Evolutionary conservation across 805 yeast genomes (phyloP).

Genomic region (Wickerhamomyces kurtzmanii): DNA sequence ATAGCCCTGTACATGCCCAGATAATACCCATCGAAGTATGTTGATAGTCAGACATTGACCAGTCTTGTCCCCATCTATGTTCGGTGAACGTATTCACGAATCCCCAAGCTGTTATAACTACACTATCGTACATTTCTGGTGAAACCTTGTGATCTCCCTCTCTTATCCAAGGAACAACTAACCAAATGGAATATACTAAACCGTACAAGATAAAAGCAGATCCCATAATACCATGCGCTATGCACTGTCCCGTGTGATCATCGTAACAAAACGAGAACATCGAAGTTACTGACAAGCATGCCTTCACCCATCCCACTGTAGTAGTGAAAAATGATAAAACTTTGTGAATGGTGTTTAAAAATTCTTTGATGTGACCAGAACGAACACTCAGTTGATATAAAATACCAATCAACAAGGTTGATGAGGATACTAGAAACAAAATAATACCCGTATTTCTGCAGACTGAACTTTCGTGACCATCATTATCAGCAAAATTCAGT

Average conservation of each 20-base stretch:
- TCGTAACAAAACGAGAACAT: slow-evolving; percentile 82
- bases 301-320: slow-evolving; percentile 68
- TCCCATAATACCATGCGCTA: slow-evolving; percentile 98
- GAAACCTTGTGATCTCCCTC: slow-evolving; percentile 39
- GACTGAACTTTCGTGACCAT: slow-evolving; percentile 58
- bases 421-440: slow-evolving; percentile 34
- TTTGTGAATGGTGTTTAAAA: slow-evolving; percentile 27
- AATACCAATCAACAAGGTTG: slow-evolving; percentile 44
- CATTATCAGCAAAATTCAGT: slow-evolving; percentile 52
- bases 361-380: slow-evolving; percentile 28
- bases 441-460: slow-evolving; percentile 65
- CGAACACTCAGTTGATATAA: slow-evolving; percentile 26
- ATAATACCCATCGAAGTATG: slow-evolving; percentile 95
- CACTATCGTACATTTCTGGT: slow-evolving; percentile 81
- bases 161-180: slow-evolving; percentile 70
- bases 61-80: slow-evolving; percentile 91
- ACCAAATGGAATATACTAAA: slow-evolving; percentile 51
- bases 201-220: slow-evolving; percentile 79
- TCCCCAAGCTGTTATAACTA: slow-evolving; percentile 83
- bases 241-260: slow-evolving; percentile 83
- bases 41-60: slow-evolving; percentile 92
- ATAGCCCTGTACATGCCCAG: slow-evolving; percentile 92
- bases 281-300: slow-evolving; percentile 74
- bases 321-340: slow-evolving; percentile 34
- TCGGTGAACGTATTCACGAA: slow-evolving; percentile 92